phyloP scores from a whole-genome alignment of 768 basidiomycete species.

The Phaeotremella skinneri region DNA sequence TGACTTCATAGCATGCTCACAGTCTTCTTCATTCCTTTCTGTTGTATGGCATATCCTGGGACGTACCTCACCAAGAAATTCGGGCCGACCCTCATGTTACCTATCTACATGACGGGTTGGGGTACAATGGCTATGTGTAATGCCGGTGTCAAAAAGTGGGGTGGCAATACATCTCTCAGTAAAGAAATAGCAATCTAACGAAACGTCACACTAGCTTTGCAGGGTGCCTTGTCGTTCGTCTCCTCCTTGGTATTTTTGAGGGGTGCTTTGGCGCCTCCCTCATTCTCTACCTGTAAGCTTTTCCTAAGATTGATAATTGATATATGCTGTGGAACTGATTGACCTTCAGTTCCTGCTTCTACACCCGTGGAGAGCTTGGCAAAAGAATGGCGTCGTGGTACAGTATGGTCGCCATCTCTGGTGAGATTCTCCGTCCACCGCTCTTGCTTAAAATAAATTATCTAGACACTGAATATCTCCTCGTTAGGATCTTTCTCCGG shows the following conservation, averaged over 20 bases:
- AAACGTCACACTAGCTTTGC: neutral
- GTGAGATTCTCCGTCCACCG: neutral
- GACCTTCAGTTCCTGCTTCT: conserved; percentile 14
- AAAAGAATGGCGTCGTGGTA: conserved; percentile 28
- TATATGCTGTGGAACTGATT: neutral
- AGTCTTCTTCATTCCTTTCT: conserved; percentile 25
- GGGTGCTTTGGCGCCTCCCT: conserved; percentile 28
- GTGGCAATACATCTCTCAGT: neutral
- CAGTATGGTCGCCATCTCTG: conserved; percentile 18
- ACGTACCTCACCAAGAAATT: conserved; percentile 20
- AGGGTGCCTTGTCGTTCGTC: conserved; percentile 1
- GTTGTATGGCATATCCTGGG: conserved; percentile 14
- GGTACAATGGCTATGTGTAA: conserved; percentile 22
- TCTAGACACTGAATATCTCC: too few relatives aligned
- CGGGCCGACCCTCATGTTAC: conserved; percentile 21
- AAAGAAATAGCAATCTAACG: too few relatives aligned
- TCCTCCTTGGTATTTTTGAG: conserved; percentile 20
- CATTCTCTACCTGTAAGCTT: conserved; percentile 20
- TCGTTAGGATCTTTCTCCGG: conserved; percentile 18
- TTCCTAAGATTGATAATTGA: neutral
- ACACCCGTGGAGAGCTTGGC: conserved; percentile 24
- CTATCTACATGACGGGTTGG: conserved; percentile 26
- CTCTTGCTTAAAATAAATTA: too few relatives aligned
- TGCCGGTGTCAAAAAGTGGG: conserved; percentile 18
- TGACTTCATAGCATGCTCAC: conserved; percentile 9